phyloP scores from a whole-genome alignment of 2,329 filamentous ascomycete species.

The Fusarium sp. region DNA sequence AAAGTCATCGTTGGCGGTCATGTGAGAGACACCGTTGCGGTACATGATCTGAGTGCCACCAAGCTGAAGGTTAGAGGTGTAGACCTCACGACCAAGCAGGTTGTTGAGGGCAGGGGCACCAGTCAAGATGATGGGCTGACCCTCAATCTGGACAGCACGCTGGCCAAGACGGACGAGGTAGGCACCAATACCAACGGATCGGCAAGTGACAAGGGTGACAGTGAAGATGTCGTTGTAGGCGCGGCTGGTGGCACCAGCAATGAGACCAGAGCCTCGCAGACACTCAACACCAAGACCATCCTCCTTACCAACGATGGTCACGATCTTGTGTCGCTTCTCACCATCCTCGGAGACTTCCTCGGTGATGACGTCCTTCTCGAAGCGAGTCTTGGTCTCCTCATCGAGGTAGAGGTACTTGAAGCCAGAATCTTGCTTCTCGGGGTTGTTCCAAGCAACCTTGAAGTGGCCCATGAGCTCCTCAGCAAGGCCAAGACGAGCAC shows the following conservation, averaged over 20 bases:
- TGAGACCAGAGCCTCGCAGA: slow-evolving; percentile 94
- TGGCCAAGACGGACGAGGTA: slow-evolving; percentile 98
- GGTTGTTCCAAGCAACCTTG: slow-evolving; percentile 95
- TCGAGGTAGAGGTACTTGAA: slow-evolving; percentile 98
- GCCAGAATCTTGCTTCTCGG: slow-evolving; percentile 79
- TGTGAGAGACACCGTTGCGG: slow-evolving; percentile 98
- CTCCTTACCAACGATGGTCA: slow-evolving; percentile 90
- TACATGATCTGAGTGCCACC: slow-evolving; percentile 99
- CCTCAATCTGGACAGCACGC: slow-evolving; percentile 98
- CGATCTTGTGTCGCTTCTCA: slow-evolving; percentile 92
- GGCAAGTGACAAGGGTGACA: slow-evolving; percentile 94
- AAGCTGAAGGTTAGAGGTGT: slow-evolving; percentile 98
- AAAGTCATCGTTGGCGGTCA: slow-evolving; percentile 98
- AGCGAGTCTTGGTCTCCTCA: slow-evolving; percentile 83
- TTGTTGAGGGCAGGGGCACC: slow-evolving; percentile 98
- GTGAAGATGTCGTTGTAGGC: slow-evolving; percentile 99
- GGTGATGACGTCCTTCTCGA: slow-evolving; percentile 79
- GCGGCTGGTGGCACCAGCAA: slow-evolving; percentile 94
- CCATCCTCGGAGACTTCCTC: slow-evolving; percentile 87
- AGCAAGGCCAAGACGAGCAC: slow-evolving; percentile 95
- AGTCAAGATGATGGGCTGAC: slow-evolving; percentile 97
- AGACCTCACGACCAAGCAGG: slow-evolving; percentile 95
- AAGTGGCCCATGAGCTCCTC: slow-evolving; percentile 98
- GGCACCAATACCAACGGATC: slow-evolving; percentile 98
- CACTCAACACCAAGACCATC: slow-evolving; percentile 98